Percentiles rank a stretch among this genome's conserved stretches.
Conservation (phyloP, 179 eudicot species). For the Silene noctiflora region DNA sequence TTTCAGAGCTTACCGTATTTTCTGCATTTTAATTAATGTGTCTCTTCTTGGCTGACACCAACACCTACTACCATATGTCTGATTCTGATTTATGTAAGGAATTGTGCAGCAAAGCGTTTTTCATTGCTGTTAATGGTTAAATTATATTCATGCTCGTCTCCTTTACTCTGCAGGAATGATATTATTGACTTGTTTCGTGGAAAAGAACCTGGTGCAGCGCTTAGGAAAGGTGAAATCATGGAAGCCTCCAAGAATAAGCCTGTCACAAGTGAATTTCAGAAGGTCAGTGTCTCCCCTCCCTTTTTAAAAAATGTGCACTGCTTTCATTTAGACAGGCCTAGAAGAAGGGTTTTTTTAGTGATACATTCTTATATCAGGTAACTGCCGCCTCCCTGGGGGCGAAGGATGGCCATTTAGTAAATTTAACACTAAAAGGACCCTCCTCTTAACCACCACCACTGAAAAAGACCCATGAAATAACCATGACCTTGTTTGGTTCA, state of each 20-base stretch:
- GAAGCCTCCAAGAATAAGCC: slow-evolving; percentile 73
- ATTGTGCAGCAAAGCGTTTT: neutral
- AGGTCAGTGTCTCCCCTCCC: slow-evolving; percentile 40
- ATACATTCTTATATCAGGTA: too few relatives aligned
- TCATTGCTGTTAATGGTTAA: neutral
- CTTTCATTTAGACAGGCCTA: neutral
- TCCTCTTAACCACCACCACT: too few relatives aligned
- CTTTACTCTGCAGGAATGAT: slow-evolving; percentile 43
- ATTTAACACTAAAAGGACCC: too few relatives aligned
- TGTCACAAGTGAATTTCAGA: slow-evolving; percentile 46
- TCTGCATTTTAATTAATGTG: neutral
- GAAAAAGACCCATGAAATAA: too few relatives aligned
- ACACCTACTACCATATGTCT: neutral
- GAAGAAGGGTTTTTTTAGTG: neutral
- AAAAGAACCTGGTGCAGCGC: slow-evolving; percentile 64
- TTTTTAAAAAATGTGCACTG: neutral
- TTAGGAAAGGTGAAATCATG: slow-evolving; percentile 59
- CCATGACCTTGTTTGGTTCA: too few relatives aligned
- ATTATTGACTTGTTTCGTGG: slow-evolving; percentile 70
- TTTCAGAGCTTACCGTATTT: neutral
- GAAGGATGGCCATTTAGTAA: too few relatives aligned
- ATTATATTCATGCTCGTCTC: neutral
- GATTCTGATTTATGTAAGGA: neutral
- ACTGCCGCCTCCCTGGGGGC: too few relatives aligned
- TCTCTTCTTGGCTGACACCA: neutral